Evolutionary conservation across 306 rosid species (phyloP).

Genomic region (Sechiopsis laciniata): DNA sequence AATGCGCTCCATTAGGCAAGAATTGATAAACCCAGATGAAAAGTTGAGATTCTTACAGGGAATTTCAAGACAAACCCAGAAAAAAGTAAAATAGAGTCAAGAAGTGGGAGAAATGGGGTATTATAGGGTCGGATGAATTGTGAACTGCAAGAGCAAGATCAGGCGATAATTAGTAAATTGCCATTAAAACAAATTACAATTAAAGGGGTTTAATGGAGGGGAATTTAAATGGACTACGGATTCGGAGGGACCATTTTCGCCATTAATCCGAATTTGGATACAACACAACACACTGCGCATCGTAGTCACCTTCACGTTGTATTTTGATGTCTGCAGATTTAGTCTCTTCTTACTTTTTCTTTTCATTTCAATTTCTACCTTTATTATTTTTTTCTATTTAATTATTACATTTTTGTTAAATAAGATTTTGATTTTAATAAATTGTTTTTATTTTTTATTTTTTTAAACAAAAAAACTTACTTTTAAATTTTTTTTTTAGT

Average conservation of each 20-base stretch:
- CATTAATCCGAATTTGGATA: neutral
- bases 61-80: neutral
- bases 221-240: neutral
- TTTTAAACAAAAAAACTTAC: too few species aligned
- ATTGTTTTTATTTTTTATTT: too few species aligned
- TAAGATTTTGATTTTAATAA: too few species aligned
- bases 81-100: neutral
- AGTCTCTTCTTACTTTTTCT: neutral
- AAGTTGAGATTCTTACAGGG: neutral
- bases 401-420: too few species aligned
- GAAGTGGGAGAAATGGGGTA: neutral
- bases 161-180: neutral
- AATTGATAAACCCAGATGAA: neutral
- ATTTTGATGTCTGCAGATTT: too few species aligned
- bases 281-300: too few species aligned
- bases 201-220: neutral
- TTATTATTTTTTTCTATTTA: too few species aligned
- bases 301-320: too few species aligned
- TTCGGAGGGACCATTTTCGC: neutral
- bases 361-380: neutral
- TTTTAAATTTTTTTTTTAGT: too few species aligned
- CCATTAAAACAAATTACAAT: neutral
- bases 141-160: neutral
- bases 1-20: neutral
- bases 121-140: neutral